Conservation (phyloP, 139 green algal species). For the Tetradesmus lagerheimii region DNA sequence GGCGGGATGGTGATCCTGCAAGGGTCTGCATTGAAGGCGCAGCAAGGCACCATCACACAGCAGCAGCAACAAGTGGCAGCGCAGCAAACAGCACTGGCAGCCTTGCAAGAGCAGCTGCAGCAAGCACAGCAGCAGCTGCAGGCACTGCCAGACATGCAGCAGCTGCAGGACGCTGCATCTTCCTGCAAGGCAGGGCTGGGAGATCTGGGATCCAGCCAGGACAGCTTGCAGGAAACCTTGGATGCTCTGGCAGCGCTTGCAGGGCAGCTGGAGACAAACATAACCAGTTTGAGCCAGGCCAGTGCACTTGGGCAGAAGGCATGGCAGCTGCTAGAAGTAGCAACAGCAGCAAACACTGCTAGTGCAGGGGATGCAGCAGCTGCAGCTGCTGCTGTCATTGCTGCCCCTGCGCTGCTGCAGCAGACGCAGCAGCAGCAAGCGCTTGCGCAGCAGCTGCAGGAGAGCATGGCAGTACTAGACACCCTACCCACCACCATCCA, state of each 20-base stretch:
- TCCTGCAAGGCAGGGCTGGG: background rate
- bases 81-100: background rate
- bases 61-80: constrained; percentile 15
- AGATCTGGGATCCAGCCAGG: background rate
- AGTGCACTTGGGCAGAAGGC: background rate
- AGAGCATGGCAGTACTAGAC: background rate
- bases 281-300: background rate
- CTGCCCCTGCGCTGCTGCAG: background rate
- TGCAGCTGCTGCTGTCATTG: background rate
- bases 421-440: background rate
- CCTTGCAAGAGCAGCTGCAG: constrained; percentile 14
- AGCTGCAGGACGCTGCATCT: background rate
- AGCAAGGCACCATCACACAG: background rate
- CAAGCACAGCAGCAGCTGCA: constrained; percentile 1
- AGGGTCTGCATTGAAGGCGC: background rate
- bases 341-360: background rate
- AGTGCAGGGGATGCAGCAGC: background rate
- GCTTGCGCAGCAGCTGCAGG: background rate
- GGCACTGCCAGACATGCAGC: background rate
- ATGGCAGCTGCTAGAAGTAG: background rate
- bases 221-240: background rate
- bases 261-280: background rate
- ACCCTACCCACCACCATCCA: background rate
- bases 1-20: background rate
- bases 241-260: background rate